Base-by-base conservation (phyloP, 345 rosid species). In the Eucalyptus leucophloia region DNA sequence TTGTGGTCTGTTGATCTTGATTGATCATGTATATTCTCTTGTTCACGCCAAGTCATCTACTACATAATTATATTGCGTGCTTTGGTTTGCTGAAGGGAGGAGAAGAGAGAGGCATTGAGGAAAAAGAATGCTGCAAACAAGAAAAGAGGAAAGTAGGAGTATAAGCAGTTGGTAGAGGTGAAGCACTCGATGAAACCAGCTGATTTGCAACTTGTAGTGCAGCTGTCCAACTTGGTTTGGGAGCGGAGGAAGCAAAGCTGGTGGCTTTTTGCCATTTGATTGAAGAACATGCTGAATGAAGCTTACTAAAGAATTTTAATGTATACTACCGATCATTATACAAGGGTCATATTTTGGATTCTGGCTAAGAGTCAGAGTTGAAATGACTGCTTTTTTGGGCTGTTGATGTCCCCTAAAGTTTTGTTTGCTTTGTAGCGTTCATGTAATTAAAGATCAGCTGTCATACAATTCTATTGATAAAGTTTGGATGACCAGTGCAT, bases 31-130 rank as follows among this genome's bases (percentile, higher is more conserved):
- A 49, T 50, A 86, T 18, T 21, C 9, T 32, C 42, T 23, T 50
- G 44, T 32, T 86, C 37, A 16, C 6, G 88, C 62, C 8, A 23
- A 86, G 40, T 86, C 17, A 26, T 58, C 45, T 51, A 11, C 47
- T 60, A 49, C 23, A 49, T 69, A 42, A 40, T 40, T 86, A 51
- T 18, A 37, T 86, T 58, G 54, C 24, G 9, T 24, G 21, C 88
- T 67, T 65, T 5, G 30, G 7, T 58, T 24, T 26, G 50, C 60
- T n/a, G 82, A 87, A 96, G 96, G 91, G 99, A 96, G 92, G 97
- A 95, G 93, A 97, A 95, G 94, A 95, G 99, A 91, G 88, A 30
- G 89, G 90, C 93, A 87, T 81, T 91, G 88, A 93, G 97, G 90
- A 92, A 89, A 90, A 91, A 90, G 72, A 92, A 89, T 87, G 40